Evolutionary conservation across 805 yeast species (phyloP), one percentile per base, ranked within the genome.

Genomic region (Barnettozyma wickerhamii): DNA sequence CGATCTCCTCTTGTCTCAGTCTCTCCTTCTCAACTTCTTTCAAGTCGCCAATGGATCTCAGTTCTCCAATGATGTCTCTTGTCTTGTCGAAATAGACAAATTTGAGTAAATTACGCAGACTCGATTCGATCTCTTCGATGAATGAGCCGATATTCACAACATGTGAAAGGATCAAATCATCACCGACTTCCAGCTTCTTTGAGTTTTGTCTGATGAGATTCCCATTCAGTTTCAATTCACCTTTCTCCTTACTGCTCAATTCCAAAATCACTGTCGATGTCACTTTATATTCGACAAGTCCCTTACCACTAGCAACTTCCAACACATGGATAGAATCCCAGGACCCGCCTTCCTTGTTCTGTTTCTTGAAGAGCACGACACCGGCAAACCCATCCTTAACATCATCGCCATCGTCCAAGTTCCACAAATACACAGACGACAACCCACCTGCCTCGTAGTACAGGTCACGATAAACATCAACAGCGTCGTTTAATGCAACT

Each of bases 251-350:
- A 12, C 42, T 47, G 19, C 56, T 49, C 48, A 93, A 65, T 55
- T 85, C 90, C 43, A 91, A 71, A 35, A 93, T 87, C 30, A 93
- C 84, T 0, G 97, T 87, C 1, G 95, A 80, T 3, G 98, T 91
- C 45, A 91, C 65, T 49, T 81, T 80, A 60, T 91, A 93, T 28
- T 45, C 50, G 10, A 47, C 50, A 15, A 72, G 67, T 30, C 67
- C 63, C 20, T 50, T 50, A 4, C 60, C 45, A 6, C 63, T 50
- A 1, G 72, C 71, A 7, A 82, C 81, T 61, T 91, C 97, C 50
- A 93, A 75, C 9, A 91, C 98, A 61, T 91, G 98, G 48, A 91
- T 85, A 40, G 93, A 79, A 62, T 93, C 96, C 99, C 99, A 91
- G 33, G 54, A 34, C 27, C 50, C 51, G 45, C 65, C 71, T 21